phyloP scores from a whole-genome alignment of 2,329 filamentous ascomycete genomes.

The Calonectria henricotiae region DNA sequence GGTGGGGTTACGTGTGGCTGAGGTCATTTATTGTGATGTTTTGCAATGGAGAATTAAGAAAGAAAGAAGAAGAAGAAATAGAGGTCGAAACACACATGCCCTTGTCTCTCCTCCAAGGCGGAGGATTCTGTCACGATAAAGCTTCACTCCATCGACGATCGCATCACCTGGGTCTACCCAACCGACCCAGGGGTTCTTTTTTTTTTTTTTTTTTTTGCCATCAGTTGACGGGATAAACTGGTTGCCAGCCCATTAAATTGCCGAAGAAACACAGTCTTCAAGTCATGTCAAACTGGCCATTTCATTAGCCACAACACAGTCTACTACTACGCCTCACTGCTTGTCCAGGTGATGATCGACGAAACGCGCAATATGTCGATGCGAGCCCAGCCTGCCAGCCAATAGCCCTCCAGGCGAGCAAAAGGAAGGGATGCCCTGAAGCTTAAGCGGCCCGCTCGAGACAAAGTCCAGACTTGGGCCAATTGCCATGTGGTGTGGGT shows the following conservation, averaged over 20 bases:
- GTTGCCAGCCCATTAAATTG: not conserved
- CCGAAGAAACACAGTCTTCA: constrained; percentile 18
- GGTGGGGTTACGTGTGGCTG: constrained; percentile 33
- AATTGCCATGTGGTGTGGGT: constrained; percentile 41
- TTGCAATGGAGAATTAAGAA: not conserved
- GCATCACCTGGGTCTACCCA: not conserved
- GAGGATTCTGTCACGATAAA: not conserved
- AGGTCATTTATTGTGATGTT: not conserved
- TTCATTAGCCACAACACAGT: constrained; percentile 51
- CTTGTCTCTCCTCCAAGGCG: not conserved
- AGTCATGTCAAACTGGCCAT: constrained; percentile 37
- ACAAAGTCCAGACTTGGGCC: constrained; percentile 36
- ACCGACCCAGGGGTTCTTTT: not conserved
- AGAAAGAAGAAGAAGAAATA: not conserved
- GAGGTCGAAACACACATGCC: not conserved
- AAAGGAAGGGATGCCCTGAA: not conserved
- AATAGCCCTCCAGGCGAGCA: constrained; percentile 46
- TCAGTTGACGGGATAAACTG: too few relatives aligned
- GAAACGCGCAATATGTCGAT: constrained; percentile 33
- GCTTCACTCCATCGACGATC: constrained; percentile 10
- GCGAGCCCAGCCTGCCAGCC: not conserved
- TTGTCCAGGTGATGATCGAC: constrained; percentile 38
- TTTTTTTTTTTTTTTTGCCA: not conserved
- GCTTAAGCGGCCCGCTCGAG: constrained; percentile 47
- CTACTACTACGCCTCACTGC: constrained; percentile 41